Evolutionary conservation across 768 basidiomycete species (phyloP), one percentile per base, ranked within the genome.

Genomic region (Suillus variegatus): DNA sequence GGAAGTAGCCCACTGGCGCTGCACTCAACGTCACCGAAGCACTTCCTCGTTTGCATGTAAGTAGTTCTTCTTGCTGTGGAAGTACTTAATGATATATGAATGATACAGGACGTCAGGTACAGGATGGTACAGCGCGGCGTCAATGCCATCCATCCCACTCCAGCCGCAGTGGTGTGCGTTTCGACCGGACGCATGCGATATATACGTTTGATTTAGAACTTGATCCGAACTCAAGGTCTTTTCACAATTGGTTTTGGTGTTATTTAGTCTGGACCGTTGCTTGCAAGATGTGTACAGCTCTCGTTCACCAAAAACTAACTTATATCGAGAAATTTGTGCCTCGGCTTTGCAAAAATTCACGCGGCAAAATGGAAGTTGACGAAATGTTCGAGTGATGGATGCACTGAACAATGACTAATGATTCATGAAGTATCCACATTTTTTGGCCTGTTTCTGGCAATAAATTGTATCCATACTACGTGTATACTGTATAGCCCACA

Each of bases 101-200:
- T 22, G 13, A 40, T 40, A 4, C 22, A 58, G 56, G 56, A 65
- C 65, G 60, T 90, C 25, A 76, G 82, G 14, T 88, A 83, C 75
- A 78, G 90, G 41, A 82, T 91, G 79, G 83, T 85, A 6, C 81
- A 85, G 70, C 78, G 88, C 25, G 90, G 90, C 7, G 78, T 92
- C 6, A 73, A 77, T 9, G 87, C 89, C 6, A 85, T 32, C 32
- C 32, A 32, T 85, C 62, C 75, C 85, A 2, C 77, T 92, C 6
- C 90, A 91, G 74, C 91, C 91, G 0, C 73, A 85, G 61, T 92
- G 88, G 87, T 92, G 90, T 77, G 90, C 88, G 6, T 70, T 91
- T 41, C 77, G 88, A 16, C 86, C 88, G 5, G 84, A 84, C 28
- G 76, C 74, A 25, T 90, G 88, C 70, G 84, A 89, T 75, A 60